phyloP scores from a whole-genome alignment of 345 rosid genomes.

The Hibiscus mutabilis region DNA sequence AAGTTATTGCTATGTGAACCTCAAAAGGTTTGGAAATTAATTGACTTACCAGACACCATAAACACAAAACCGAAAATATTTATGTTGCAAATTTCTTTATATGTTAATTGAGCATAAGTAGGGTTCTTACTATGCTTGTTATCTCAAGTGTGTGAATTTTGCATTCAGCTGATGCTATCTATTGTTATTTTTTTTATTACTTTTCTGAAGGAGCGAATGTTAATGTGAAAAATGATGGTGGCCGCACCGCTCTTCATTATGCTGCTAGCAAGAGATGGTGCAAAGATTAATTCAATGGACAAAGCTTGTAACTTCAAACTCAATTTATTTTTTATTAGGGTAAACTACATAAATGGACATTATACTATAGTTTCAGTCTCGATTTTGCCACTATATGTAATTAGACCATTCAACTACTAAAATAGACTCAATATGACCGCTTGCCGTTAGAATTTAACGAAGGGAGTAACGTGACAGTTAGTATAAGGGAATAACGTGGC shows the following conservation, averaged over 20 bases:
- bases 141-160: neutral
- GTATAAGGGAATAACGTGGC: too few relatives aligned
- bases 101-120: neutral
- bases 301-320: conserved; percentile 40
- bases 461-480: too few relatives aligned
- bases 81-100: neutral
- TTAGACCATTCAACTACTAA: too few relatives aligned
- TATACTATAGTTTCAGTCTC: too few relatives aligned
- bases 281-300: conserved; percentile 64
- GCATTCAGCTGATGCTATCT: neutral
- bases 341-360: too few relatives aligned
- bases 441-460: too few relatives aligned
- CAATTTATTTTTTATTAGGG: neutral
- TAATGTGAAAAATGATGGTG: conserved; percentile 64
- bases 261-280: conserved; percentile 94
- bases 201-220: conserved; percentile 61
- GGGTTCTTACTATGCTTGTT: neutral
- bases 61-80: too few relatives aligned
- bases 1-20: too few relatives aligned
- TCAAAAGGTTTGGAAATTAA: too few relatives aligned
- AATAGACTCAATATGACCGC: too few relatives aligned
- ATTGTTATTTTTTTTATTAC: neutral
- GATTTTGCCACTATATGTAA: too few relatives aligned
- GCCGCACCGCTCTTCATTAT: conserved; percentile 90
- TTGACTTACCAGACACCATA: too few relatives aligned